Percentiles rank a stretch among this genome's conserved stretches.
phyloP scores from a whole-genome alignment of 2,329 filamentous ascomycete species.

The Sporothrix mexicana region DNA sequence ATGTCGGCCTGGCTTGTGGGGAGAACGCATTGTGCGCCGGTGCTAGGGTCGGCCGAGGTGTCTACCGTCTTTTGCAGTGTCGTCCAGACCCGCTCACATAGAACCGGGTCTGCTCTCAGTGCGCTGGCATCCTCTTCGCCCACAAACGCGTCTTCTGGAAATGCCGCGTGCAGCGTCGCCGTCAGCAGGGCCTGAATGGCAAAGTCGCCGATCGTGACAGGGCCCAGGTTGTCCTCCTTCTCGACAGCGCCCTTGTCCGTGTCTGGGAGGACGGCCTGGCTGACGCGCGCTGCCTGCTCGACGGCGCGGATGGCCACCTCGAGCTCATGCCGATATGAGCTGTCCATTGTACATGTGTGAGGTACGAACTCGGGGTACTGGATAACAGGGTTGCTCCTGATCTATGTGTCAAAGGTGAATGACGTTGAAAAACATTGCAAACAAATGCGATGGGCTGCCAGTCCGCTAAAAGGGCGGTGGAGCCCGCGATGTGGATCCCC shows the following conservation, averaged over 20 bases:
- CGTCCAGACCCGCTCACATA: constrained; percentile 56
- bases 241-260: constrained; percentile 58
- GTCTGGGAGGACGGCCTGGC: constrained; percentile 54
- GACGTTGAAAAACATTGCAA: constrained; percentile 4
- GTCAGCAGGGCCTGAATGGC: constrained; percentile 63
- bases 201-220: constrained; percentile 65
- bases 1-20: constrained; percentile 47
- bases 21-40: constrained; percentile 12
- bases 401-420: neutral
- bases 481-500: constrained; percentile 11
- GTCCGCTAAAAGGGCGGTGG: constrained; percentile 40
- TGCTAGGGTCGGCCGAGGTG: constrained; percentile 37
- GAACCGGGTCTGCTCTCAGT: constrained; percentile 50
- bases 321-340: constrained; percentile 52
- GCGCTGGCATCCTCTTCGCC: constrained; percentile 61
- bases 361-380: neutral
- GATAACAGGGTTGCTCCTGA: neutral
- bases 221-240: constrained; percentile 59
- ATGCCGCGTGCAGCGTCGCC: constrained; percentile 55
- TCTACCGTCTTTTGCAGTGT: constrained; percentile 47
- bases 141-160: constrained; percentile 59
- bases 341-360: constrained; percentile 38
- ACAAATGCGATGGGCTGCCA: constrained; percentile 43
- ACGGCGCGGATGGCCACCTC: constrained; percentile 51
- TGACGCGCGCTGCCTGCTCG: constrained; percentile 55